A percentile compares a stretch with the other conserved stretches of the same genome.
Evolutionary conservation across 768 basidiomycete species (phyloP).

Genomic region (Chalciporus chontae): DNA sequence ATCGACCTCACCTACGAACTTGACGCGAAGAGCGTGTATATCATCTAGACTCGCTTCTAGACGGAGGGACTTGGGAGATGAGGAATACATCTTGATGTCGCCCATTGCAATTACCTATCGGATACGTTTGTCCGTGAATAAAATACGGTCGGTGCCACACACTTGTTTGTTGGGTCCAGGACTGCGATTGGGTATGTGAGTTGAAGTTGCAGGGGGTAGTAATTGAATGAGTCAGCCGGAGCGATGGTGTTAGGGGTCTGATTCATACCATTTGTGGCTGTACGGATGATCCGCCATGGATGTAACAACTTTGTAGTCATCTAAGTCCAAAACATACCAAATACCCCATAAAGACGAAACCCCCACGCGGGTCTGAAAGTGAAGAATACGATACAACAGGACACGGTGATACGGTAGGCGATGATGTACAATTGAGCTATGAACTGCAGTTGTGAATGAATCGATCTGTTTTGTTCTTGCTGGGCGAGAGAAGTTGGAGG

Average conservation of each 20-base stretch:
- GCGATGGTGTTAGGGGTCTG: slow-evolving; percentile 8
- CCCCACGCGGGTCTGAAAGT: too few species aligned
- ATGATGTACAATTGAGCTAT: not conserved
- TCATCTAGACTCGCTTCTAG: not conserved
- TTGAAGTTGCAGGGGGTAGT: too few species aligned
- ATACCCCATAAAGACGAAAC: not conserved
- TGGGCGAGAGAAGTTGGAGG: too few species aligned
- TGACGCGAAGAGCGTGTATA: not conserved
- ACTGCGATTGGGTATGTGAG: not conserved
- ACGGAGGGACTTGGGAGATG: not conserved
- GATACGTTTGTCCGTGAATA: not conserved
- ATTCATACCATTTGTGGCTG: not conserved
- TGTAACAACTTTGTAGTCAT: too few species aligned
- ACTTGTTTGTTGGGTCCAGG: not conserved
- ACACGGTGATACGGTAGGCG: not conserved
- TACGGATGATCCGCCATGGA: too few species aligned
- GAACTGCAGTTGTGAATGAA: too few species aligned
- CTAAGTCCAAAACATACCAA: too few species aligned
- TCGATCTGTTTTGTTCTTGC: too few species aligned
- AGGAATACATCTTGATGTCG: slow-evolving; percentile 2
- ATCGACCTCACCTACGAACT: slow-evolving; percentile 19
- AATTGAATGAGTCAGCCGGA: not conserved
- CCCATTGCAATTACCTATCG: not conserved
- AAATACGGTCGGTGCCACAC: not conserved
- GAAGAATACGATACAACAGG: not conserved